Evolutionary conservation across 1,284 basidiomycete genomes (phyloP), one percentile per base, ranked within the genome.

Genomic region (Mycena citricolor): DNA sequence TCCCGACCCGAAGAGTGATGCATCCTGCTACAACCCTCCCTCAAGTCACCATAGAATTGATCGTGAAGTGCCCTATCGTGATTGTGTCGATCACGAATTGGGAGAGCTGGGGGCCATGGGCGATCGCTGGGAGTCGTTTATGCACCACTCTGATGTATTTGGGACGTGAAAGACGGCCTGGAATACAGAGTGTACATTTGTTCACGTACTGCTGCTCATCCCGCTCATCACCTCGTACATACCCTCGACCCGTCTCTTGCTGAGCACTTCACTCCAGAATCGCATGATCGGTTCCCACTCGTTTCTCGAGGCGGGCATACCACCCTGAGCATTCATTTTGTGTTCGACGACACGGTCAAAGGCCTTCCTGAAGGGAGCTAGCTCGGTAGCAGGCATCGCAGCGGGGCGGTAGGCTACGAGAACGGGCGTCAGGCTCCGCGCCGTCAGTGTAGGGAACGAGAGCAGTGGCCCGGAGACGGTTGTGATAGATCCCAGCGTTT

Each of bases 251-350:
- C 74, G 76, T 55, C 81, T 73, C 54, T 71, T 75, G 5, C 66
- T 72, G 32, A 94, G 66, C 38, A 72, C 66, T 61, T 83, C 76
- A 54, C 87, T 86, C 90, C 91, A 94, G 63, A 93, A 93, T 47
- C 73, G 69, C 87, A 94, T 92, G 35, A 94, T 76, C 1, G 81
- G 81, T 55, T 79, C 76, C 88, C 89, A 93, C 58, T 93, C 89
- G 7, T 79, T 77, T 52, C 68, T 74, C n/a, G 79, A 82, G 13
- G 73, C 65, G 3, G 87, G 89, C 90, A 94, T 94, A 3, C 78
- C 81, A 54, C 57, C 26, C 73, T 66, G 69, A 2, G 57, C 60
- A 3, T 59, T 64, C 52, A 72, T 66, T 55, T 66, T 69, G 8
- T 71, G 68, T 45, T 86, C 79, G 23, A 57, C 62, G 11, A 85